phyloP scores from a whole-genome alignment of 345 rosid species.

The Cochlearia excelsa region DNA sequence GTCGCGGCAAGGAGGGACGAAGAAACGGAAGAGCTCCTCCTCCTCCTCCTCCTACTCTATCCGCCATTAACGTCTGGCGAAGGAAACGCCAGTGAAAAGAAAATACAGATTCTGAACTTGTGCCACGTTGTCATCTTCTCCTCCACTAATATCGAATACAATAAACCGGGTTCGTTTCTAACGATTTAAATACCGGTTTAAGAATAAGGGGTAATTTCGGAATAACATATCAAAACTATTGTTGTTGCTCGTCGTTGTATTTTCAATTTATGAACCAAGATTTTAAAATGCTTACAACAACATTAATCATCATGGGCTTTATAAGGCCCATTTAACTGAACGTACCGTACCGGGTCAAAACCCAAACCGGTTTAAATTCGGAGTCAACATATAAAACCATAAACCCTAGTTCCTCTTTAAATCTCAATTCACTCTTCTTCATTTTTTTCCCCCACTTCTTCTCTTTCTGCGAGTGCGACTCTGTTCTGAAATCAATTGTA shows the following conservation, averaged over 20 bases:
- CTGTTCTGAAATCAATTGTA: not conserved
- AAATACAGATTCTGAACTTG: not conserved
- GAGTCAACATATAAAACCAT: not conserved
- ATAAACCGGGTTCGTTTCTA: constrained; percentile 20
- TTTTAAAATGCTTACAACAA: too few relatives aligned
- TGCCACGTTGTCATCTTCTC: constrained; percentile 35
- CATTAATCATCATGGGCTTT: not conserved
- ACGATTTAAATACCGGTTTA: too few relatives aligned
- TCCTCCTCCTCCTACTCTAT: not conserved
- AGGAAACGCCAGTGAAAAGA: not conserved
- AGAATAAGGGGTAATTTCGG: constrained; percentile 27
- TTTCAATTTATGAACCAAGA: too few relatives aligned
- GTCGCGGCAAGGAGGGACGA: constrained; percentile 15
- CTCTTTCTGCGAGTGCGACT: not conserved
- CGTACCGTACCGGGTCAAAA: not conserved
- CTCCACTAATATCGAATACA: constrained; percentile 32
- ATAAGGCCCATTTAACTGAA: not conserved
- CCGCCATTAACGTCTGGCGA: constrained; percentile 34
- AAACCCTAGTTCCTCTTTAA: not conserved
- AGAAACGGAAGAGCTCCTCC: constrained; percentile 25
- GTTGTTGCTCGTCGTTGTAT: too few relatives aligned
- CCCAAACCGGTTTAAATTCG: not conserved
- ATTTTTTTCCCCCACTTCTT: not conserved
- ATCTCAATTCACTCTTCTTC: not conserved
- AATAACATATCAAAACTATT: not conserved